Conservation (phyloP, 164 flowering plant genomes). For the Aristolochia contorta region DNA sequence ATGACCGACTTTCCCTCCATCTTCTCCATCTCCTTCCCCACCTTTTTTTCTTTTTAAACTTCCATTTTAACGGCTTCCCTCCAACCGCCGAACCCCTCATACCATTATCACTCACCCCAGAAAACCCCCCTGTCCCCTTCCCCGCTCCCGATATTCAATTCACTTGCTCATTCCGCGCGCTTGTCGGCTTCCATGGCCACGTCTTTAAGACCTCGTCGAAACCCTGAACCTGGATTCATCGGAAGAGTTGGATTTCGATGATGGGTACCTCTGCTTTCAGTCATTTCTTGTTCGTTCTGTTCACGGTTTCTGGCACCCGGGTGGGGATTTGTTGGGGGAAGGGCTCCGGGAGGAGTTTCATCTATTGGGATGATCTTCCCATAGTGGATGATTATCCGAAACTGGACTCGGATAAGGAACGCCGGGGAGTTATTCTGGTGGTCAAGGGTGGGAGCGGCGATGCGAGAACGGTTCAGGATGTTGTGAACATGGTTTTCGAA, state of each 20-base stretch:
- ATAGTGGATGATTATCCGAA: conserved; percentile 11
- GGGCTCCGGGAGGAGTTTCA: conserved; percentile 10
- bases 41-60: not conserved
- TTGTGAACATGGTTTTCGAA: conserved; percentile 60
- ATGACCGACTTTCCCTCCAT: conserved; percentile 9
- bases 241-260: not conserved
- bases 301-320: not conserved
- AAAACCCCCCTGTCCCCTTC: not conserved
- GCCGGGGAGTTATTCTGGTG: conserved; percentile 46
- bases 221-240: not conserved
- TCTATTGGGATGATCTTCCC: conserved; percentile 62
- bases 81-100: not conserved
- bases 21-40: not conserved
- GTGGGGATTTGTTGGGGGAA: not conserved
- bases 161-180: not conserved
- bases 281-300: not conserved
- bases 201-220: not conserved
- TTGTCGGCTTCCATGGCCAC: not conserved
- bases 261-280: conserved; percentile 7
- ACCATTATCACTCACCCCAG: not conserved
- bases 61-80: not conserved
- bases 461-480: conserved; percentile 63
- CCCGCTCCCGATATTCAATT: not conserved
- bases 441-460: conserved; percentile 54
- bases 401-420: conserved; percentile 3